phyloP scores from a whole-genome alignment of 805 yeast species.

The Metschnikowia borealis region DNA sequence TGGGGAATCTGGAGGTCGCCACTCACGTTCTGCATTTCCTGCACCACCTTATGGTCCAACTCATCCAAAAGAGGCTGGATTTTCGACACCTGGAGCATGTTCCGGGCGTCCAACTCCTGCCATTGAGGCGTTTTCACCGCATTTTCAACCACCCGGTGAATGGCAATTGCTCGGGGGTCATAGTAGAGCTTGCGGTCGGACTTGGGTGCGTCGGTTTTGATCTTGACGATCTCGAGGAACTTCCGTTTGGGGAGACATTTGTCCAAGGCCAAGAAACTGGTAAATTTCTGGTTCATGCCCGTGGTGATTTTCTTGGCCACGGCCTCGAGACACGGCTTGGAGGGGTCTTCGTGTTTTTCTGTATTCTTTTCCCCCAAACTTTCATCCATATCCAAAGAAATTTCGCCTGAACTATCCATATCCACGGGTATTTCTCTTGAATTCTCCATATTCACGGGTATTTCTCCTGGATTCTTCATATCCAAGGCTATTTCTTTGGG shows the following conservation, averaged over 20 bases:
- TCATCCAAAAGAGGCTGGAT: constrained; percentile 17
- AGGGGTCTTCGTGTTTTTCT: neutral
- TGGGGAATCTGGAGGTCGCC: constrained; percentile 18
- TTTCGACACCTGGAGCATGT: constrained; percentile 15
- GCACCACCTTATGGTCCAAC: constrained; percentile 18
- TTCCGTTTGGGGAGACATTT: constrained; percentile 69
- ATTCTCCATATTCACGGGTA: neutral
- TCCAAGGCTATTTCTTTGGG: constrained; percentile 17
- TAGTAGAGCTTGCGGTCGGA: constrained; percentile 18
- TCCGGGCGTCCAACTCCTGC: constrained; percentile 9
- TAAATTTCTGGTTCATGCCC: constrained; percentile 31
- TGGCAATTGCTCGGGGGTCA: constrained; percentile 31
- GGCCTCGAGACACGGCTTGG: neutral
- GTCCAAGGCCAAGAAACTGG: constrained; percentile 74
- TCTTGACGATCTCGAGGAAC: constrained; percentile 50
- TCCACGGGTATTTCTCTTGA: neutral
- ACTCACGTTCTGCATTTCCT: constrained; percentile 16
- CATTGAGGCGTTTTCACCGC: constrained; percentile 18
- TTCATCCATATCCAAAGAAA: neutral
- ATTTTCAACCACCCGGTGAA: constrained; percentile 34
- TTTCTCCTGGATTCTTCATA: constrained; percentile 13
- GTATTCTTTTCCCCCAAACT: neutral
- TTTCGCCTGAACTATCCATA: neutral
- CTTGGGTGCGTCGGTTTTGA: constrained; percentile 20
- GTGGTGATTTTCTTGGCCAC: neutral